phyloP scores from a whole-genome alignment of 768 basidiomycete genomes.

The Kwoniella newhampshirensis region DNA sequence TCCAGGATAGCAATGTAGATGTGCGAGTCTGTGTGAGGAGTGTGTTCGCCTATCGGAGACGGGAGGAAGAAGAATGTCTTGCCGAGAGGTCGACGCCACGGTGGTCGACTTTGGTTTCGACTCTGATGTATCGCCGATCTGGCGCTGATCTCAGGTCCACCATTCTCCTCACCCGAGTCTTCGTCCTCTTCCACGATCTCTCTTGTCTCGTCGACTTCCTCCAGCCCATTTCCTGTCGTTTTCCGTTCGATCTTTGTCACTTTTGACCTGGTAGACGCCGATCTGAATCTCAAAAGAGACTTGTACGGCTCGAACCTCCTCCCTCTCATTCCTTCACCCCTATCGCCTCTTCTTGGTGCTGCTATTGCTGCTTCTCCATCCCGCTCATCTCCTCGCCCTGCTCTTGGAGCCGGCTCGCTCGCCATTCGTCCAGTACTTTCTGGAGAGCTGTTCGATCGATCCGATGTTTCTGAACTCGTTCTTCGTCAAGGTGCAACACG shows the following conservation, averaged over 20 bases:
- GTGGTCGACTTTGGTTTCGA: conserved; percentile 4
- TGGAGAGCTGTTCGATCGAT: conserved; percentile 37
- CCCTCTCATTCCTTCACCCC: not conserved
- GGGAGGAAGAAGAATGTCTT: conserved; percentile 28
- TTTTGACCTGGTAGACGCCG: not conserved
- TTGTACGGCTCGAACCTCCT: conserved; percentile 20
- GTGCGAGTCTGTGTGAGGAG: conserved; percentile 19
- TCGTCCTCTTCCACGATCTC: not conserved
- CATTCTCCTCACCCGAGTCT: not conserved
- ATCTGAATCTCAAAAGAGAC: conserved; percentile 20
- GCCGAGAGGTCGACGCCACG: conserved; percentile 35
- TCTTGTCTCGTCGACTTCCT: not conserved
- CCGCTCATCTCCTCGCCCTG: conserved; percentile 3
- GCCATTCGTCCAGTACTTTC: conserved; percentile 41
- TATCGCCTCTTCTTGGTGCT: not conserved
- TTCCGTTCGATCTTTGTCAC: not conserved
- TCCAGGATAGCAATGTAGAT: conserved; percentile 17
- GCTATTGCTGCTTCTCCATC: conserved; percentile 1
- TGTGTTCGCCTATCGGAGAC: conserved; percentile 28
- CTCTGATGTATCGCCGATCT: no score
- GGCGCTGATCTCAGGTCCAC: not conserved
- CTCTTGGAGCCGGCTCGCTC: conserved; percentile 3
- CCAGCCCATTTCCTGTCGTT: not conserved
- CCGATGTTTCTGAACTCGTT: conserved; percentile 48
- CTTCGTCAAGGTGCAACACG: conserved; percentile 46